A percentile compares a stretch with the other conserved stretches of the same genome.
Evolutionary conservation across 2,329 filamentous ascomycete genomes (phyloP).

Genomic region (Talaromyces islandicus): DNA sequence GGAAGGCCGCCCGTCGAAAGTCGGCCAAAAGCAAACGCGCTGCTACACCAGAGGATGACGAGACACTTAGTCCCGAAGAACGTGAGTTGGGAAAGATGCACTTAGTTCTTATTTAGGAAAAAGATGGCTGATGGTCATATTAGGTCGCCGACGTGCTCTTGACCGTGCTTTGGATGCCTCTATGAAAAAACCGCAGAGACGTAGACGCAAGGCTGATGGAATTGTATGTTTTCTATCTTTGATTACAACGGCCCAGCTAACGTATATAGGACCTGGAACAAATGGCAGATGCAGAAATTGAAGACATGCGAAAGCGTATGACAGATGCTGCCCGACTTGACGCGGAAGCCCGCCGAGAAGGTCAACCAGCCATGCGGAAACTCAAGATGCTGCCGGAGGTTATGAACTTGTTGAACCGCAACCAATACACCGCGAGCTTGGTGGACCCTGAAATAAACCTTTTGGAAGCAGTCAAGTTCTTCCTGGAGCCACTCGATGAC

Average conservation of each 20-base stretch:
- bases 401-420: slow-evolving; percentile 79
- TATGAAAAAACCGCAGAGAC: slow-evolving; percentile 71
- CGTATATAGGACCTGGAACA: slow-evolving; percentile 71
- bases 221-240: slow-evolving; percentile 53
- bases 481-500: slow-evolving; percentile 90
- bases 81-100: slow-evolving; percentile 44
- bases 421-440: slow-evolving; percentile 72
- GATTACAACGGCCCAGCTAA: not conserved
- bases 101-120: slow-evolving; percentile 1
- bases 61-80: slow-evolving; percentile 76
- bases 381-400: slow-evolving; percentile 91
- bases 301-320: slow-evolving; percentile 82
- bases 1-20: slow-evolving; percentile 42
- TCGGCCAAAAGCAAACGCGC: slow-evolving; percentile 44
- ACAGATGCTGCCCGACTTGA: slow-evolving; percentile 83
- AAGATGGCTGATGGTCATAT: not conserved
- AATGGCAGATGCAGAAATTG: slow-evolving; percentile 84
- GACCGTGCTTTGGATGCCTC: slow-evolving; percentile 84
- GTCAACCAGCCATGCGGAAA: slow-evolving; percentile 83
- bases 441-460: slow-evolving; percentile 95
- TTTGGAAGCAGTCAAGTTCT: slow-evolving; percentile 90
- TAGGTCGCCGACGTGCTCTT: slow-evolving; percentile 69
- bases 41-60: slow-evolving; percentile 62
- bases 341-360: slow-evolving; percentile 70
- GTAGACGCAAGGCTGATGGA: slow-evolving; percentile 75